Evolutionary conservation across 108 stramenopile species (phyloP).

Genomic region (Aurantiochytrium sp.): DNA sequence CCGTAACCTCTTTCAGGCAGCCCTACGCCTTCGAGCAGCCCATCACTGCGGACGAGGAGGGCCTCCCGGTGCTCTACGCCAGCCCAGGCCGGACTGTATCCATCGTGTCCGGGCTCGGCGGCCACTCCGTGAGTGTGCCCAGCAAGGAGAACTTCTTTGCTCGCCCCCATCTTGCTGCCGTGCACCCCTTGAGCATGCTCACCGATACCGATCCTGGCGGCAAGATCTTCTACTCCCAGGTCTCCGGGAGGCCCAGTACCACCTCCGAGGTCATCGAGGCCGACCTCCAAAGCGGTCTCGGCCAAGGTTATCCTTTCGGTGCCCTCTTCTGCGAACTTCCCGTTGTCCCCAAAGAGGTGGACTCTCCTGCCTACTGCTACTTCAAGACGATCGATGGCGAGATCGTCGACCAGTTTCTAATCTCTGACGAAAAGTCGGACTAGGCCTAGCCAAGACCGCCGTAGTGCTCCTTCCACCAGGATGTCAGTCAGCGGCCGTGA

Average conservation of each 20-base stretch:
- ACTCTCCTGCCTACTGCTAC: background rate
- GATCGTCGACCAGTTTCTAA: background rate
- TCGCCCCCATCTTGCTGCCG: background rate
- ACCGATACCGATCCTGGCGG: background rate
- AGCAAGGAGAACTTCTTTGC: background rate
- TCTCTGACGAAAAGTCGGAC: background rate
- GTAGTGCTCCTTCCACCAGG: background rate
- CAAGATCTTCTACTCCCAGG: background rate
- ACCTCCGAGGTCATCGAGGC: background rate
- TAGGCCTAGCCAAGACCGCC: background rate
- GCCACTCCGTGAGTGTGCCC: slow-evolving; percentile 21
- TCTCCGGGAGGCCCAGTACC: background rate
- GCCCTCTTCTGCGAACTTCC: slow-evolving; percentile 23
- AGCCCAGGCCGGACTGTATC: background rate
- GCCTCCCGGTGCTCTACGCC: background rate
- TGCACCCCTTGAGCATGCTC: background rate
- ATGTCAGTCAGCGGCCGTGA: too few species aligned
- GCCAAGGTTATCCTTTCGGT: background rate
- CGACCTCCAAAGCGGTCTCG: background rate
- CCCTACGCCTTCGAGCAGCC: background rate
- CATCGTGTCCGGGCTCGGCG: background rate
- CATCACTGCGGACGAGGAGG: background rate
- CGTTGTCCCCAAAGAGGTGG: background rate
- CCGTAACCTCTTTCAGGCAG: background rate
- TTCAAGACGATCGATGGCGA: slow-evolving; percentile 25